phyloP scores from a whole-genome alignment of 225 moss, liverwort and hornwort species.

The Sphagnum contortum region DNA sequence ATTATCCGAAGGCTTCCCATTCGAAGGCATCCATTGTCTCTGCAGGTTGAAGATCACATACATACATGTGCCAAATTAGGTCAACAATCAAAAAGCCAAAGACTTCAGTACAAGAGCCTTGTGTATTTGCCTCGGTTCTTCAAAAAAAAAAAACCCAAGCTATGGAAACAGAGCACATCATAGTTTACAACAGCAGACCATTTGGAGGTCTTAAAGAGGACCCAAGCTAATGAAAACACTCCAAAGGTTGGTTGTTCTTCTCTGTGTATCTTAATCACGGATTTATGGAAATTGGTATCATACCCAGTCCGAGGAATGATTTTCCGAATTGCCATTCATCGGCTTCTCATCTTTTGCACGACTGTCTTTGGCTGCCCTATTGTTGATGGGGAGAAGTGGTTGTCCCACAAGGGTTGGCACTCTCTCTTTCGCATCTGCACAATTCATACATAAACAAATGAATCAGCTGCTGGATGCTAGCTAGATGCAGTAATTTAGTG shows the following conservation, averaged over 20 bases:
- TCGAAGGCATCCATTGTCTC: slow-evolving; percentile 10
- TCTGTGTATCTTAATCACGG: neutral
- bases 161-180: too few species aligned
- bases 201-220: too few species aligned
- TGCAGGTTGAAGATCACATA: neutral
- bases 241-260: neutral
- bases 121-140: neutral
- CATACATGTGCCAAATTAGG: too few species aligned
- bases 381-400: slow-evolving; percentile 23
- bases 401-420: slow-evolving; percentile 19
- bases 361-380: slow-evolving; percentile 27
- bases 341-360: slow-evolving; percentile 29
- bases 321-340: slow-evolving; percentile 27
- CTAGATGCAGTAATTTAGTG: too few species aligned
- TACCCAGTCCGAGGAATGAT: slow-evolving; percentile 3
- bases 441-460: too few species aligned
- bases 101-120: too few species aligned
- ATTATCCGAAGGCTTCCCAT: slow-evolving; percentile 9
- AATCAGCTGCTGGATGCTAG: too few species aligned
- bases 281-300: neutral
- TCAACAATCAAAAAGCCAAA: too few species aligned
- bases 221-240: too few species aligned
- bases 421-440: slow-evolving; percentile 5
- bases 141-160: neutral
- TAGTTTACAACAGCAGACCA: neutral